A percentile compares a stretch with the other conserved stretches of the same genome.
phyloP scores from a whole-genome alignment of 352 stramenopile species.

The Globisporangium cederbergense region DNA sequence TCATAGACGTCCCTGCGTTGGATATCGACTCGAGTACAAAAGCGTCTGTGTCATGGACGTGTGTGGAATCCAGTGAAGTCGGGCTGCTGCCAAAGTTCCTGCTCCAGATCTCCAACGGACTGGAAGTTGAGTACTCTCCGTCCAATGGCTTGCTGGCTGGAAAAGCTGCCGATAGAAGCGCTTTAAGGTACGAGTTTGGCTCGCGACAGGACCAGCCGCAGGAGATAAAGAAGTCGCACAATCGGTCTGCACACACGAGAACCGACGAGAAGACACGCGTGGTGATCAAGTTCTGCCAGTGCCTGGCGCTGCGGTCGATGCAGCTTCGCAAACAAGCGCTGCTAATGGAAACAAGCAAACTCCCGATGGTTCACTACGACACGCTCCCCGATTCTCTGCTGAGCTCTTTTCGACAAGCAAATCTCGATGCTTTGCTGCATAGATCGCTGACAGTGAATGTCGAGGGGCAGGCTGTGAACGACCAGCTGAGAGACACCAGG shows the following conservation, averaged over 20 bases:
- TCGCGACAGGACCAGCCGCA: conserved; percentile 2
- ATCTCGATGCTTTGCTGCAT: conserved; percentile 14
- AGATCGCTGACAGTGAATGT: conserved; percentile 11
- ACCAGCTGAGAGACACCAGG: background rate
- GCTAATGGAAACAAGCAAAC: conserved; percentile 25
- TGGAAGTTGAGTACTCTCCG: conserved; percentile 30
- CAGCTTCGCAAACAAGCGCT: conserved; percentile 49
- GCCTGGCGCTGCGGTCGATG: conserved; percentile 42
- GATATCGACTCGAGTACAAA: conserved; percentile 20
- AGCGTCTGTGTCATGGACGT: conserved; percentile 35
- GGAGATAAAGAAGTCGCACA: background rate
- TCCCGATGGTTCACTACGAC: conserved; percentile 58
- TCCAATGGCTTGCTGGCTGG: conserved; percentile 24
- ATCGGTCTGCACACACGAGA: background rate
- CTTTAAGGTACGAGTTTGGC: conserved; percentile 24
- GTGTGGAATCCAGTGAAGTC: conserved; percentile 41
- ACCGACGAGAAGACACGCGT: conserved; percentile 16
- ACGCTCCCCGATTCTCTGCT: conserved; percentile 39
- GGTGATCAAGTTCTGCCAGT: conserved; percentile 50
- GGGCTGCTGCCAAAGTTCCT: conserved; percentile 37
- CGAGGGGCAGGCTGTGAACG: background rate
- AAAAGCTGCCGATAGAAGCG: conserved; percentile 20
- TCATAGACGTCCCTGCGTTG: conserved; percentile 40
- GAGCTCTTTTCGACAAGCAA: conserved; percentile 27
- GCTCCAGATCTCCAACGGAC: conserved; percentile 36